Conservation (phyloP, 1,139 yeast species). For the Meyerozyma guilliermondii region DNA sequence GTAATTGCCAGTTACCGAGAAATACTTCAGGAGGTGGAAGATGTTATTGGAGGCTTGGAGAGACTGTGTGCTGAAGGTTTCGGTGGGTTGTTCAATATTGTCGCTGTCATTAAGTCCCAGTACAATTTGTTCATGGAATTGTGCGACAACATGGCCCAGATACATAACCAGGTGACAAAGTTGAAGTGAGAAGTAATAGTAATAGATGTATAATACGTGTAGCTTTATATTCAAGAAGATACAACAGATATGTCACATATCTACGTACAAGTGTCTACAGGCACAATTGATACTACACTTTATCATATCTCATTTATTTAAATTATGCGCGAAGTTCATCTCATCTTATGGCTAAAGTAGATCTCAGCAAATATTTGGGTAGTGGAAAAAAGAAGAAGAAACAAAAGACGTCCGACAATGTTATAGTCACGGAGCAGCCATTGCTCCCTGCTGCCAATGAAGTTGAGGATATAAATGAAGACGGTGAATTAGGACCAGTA, state of each 20-base stretch:
- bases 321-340: not conserved
- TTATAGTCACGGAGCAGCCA: not conserved
- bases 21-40: conserved; percentile 69
- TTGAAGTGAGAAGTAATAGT: not conserved
- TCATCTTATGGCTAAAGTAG: not conserved
- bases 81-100: conserved; percentile 51
- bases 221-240: too few relatives aligned
- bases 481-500: conserved; percentile 22
- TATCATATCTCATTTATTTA: not conserved
- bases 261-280: too few relatives aligned
- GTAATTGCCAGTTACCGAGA: conserved; percentile 68
- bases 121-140: conserved; percentile 84
- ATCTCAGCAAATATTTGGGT: conserved; percentile 44
- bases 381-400: conserved; percentile 16
- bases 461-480: conserved; percentile 10
- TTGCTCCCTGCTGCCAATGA: not conserved
- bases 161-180: conserved; percentile 63
- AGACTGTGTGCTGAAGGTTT: conserved; percentile 40
- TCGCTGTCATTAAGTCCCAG: conserved; percentile 73
- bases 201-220: not conserved
- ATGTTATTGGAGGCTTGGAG: conserved; percentile 39
- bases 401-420: conserved; percentile 2
- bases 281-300: too few relatives aligned
- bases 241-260: too few relatives aligned
- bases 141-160: conserved; percentile 83